Evolutionary conservation across 306 rosid species (phyloP).

Genomic region (Quercus wislizeni): DNA sequence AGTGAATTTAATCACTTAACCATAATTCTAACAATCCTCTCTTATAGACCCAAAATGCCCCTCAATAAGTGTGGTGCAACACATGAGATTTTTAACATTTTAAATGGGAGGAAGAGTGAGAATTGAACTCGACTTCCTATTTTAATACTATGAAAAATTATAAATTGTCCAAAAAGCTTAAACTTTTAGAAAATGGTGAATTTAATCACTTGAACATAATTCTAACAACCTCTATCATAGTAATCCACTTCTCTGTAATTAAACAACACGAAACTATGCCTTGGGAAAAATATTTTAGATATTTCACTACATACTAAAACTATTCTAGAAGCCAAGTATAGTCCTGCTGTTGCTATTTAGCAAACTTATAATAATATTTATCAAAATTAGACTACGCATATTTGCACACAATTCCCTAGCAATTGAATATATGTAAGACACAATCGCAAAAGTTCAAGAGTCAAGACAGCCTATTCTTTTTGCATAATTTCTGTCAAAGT

Average conservation of each 20-base stretch:
- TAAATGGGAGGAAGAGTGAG: no score
- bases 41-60: no score
- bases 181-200: no score
- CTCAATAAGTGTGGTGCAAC: no score
- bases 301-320: neutral
- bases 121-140: no score
- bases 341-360: neutral
- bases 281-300: neutral
- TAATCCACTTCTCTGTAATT: neutral
- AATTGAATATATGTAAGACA: neutral
- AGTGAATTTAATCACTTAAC: no score
- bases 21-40: no score
- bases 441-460: neutral
- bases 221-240: neutral
- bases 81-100: no score
- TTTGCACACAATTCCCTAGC: neutral
- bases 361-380: neutral
- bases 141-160: no score
- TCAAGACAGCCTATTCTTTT: neutral
- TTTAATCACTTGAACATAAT: no score
- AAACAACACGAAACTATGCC: neutral
- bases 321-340: neutral
- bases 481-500: neutral
- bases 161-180: no score
- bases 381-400: neutral